phyloP scores from a whole-genome alignment of 768 basidiomycete species.

The Lactarius vividus region DNA sequence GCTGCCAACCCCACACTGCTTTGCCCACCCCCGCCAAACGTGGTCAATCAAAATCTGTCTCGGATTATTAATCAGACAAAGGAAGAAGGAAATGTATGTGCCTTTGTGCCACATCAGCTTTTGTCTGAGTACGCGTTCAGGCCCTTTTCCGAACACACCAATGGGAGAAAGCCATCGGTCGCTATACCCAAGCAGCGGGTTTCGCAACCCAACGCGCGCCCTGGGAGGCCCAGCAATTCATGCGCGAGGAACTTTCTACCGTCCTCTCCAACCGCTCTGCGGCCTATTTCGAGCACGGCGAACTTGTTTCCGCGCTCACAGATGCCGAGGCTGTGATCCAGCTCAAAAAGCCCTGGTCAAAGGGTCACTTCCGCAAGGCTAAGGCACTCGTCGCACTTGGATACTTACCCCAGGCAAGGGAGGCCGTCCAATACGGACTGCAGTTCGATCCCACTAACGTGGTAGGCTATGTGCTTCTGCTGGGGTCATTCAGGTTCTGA shows the following conservation, averaged over 20 bases:
- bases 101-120: slow-evolving; percentile 27
- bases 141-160: slow-evolving; percentile 73
- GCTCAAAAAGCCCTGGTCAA: slow-evolving; percentile 86
- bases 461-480: slow-evolving; percentile 36
- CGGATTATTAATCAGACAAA: slow-evolving; percentile 75
- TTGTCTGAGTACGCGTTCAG: slow-evolving; percentile 40
- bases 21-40: slow-evolving; percentile 78
- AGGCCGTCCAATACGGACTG: slow-evolving; percentile 78
- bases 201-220: slow-evolving; percentile 79
- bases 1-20: slow-evolving; percentile 64
- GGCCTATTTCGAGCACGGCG: slow-evolving; percentile 72
- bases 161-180: slow-evolving; percentile 65
- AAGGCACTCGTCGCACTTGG: slow-evolving; percentile 80
- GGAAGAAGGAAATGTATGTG: slow-evolving; percentile 91
- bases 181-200: slow-evolving; percentile 75
- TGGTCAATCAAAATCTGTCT: slow-evolving; percentile 72
- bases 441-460: slow-evolving; percentile 74
- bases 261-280: slow-evolving; percentile 91
- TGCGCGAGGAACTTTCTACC: slow-evolving; percentile 89
- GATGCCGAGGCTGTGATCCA: slow-evolving; percentile 91
- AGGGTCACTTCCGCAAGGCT: slow-evolving; percentile 93
- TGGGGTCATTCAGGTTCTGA: background rate
- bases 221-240: slow-evolving; percentile 81
- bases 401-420: slow-evolving; percentile 68
- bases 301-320: slow-evolving; percentile 72